Conservation (phyloP, 1,139 yeast species). For the Barnettozyma hawaiiensis region DNA sequence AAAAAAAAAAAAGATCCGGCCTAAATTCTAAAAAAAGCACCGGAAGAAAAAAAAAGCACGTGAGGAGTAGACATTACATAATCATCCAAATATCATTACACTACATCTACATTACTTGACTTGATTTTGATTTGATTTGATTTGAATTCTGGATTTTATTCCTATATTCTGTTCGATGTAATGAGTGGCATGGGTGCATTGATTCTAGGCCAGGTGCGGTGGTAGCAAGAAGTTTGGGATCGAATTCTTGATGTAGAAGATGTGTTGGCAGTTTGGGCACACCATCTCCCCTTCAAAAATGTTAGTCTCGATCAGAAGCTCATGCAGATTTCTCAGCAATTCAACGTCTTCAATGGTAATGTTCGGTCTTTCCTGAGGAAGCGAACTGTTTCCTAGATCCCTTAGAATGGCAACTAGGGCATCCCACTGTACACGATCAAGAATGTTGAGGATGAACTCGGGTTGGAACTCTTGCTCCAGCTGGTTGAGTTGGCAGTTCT, state of each 20-base stretch:
- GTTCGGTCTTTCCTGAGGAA: constrained; percentile 62
- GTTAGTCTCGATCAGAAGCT: constrained; percentile 75
- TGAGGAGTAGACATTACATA: no score
- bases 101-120: no score
- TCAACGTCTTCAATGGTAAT: constrained; percentile 44
- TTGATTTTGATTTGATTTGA: no score
- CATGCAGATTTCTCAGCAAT: constrained; percentile 69
- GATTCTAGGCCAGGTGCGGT: constrained; percentile 66
- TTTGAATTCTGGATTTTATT: background rate
- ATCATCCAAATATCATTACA: no score
- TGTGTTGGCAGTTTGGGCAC: constrained; percentile 81
- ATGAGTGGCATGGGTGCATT: background rate
- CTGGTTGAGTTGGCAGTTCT: constrained; percentile 67
- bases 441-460: constrained; percentile 68
- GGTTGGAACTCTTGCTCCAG: constrained; percentile 80
- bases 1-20: no score
- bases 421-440: constrained; percentile 83
- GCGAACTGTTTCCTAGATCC: constrained; percentile 43
- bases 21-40: no score
- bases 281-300: constrained; percentile 84
- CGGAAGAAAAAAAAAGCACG: no score
- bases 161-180: background rate
- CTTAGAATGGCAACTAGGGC: constrained; percentile 72
- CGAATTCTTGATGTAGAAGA: constrained; percentile 84
- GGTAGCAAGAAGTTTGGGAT: constrained; percentile 93